These are phyloP conservation scores for Pulveroboletus ravenelii DNA, from an alignment of 768 basidiomycete species.

Conservation along the genomic window DNA sequence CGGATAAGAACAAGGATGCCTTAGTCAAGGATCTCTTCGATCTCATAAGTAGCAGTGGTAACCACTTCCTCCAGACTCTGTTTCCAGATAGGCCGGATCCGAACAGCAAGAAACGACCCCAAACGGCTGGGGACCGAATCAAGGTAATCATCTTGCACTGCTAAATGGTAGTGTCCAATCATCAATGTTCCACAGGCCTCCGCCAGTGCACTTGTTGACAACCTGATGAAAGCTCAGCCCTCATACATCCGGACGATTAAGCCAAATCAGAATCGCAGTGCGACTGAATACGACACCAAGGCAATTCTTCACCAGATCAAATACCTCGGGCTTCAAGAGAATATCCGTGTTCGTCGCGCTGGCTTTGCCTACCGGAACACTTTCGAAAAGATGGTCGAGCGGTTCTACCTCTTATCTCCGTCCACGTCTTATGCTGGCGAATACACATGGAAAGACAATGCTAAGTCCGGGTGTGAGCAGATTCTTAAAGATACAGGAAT, in stretches of 20 bases:
- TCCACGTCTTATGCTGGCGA: conserved; percentile 98
- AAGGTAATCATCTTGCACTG: conserved; percentile 49
- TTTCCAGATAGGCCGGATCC: conserved; percentile 96
- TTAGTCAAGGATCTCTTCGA: conserved; percentile 93
- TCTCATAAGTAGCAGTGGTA: conserved; percentile 72
- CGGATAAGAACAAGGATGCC: conserved; percentile 99
- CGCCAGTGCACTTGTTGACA: conserved; percentile 94
- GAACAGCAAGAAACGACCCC: conserved; percentile 95
- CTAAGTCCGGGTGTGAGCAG: conserved; percentile 86
- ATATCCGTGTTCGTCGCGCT: conserved; percentile 94
- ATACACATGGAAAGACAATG: conserved; percentile 92
- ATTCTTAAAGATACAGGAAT: conserved; percentile 96
- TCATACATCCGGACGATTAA: conserved; percentile 99
- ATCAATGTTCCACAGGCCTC: conserved; percentile 50
- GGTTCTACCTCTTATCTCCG: conserved; percentile 94
- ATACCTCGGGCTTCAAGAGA: conserved; percentile 97
- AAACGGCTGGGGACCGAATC: conserved; percentile 96
- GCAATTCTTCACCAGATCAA: conserved; percentile 98
- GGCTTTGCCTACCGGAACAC: conserved; percentile 98
- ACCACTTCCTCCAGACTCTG: conserved; percentile 79
- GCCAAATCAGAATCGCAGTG: conserved; percentile 93
- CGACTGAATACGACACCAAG: conserved; percentile 88
- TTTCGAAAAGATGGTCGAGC: conserved; percentile 98
- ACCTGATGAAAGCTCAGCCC: conserved; percentile 95
- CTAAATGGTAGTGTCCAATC: background rate